A percentile compares a stretch with the other conserved stretches of the same genome.
phyloP scores from a whole-genome alignment of 2,329 filamentous ascomycete genomes.

The Beauveria australis region DNA sequence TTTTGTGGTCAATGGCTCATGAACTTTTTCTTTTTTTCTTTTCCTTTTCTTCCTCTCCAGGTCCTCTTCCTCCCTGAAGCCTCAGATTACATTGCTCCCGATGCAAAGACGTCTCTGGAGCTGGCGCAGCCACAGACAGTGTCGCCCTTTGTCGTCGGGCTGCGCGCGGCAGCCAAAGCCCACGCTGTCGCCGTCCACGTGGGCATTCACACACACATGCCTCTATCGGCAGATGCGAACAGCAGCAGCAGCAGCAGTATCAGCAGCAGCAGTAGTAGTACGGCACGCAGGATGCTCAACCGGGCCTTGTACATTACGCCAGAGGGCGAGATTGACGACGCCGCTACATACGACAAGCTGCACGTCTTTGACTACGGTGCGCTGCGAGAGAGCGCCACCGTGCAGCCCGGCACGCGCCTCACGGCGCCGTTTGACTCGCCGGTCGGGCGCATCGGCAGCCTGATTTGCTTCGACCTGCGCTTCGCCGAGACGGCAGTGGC shows the following conservation, averaged over 20 bases:
- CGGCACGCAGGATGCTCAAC: conserved; percentile 36
- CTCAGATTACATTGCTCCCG: conserved; percentile 74
- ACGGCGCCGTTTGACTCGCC: conserved; percentile 63
- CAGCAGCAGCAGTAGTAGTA: neutral
- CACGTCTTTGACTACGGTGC: conserved; percentile 72
- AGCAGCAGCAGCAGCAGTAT: neutral
- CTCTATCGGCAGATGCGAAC: conserved; percentile 19
- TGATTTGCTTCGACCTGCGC: conserved; percentile 87
- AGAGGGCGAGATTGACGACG: conserved; percentile 32
- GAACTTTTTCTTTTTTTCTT: neutral
- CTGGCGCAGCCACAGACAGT: conserved; percentile 59
- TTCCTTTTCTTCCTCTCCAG: conserved; percentile 26
- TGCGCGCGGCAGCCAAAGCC: conserved; percentile 58
- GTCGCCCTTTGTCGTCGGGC: conserved; percentile 68
- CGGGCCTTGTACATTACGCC: conserved; percentile 43
- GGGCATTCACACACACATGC: conserved; percentile 68
- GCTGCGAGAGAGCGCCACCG: conserved; percentile 46
- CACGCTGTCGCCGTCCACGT: conserved; percentile 69
- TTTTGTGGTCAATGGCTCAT: conserved; percentile 11
- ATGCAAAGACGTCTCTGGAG: conserved; percentile 57
- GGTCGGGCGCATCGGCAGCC: conserved; percentile 66
- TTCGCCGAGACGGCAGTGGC: conserved; percentile 69
- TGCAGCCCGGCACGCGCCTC: conserved; percentile 59
- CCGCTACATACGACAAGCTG: conserved; percentile 68
- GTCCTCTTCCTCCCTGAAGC: conserved; percentile 90